Conservation (phyloP, 495 filamentous ascomycete genomes). For the Penicillium parvum region DNA sequence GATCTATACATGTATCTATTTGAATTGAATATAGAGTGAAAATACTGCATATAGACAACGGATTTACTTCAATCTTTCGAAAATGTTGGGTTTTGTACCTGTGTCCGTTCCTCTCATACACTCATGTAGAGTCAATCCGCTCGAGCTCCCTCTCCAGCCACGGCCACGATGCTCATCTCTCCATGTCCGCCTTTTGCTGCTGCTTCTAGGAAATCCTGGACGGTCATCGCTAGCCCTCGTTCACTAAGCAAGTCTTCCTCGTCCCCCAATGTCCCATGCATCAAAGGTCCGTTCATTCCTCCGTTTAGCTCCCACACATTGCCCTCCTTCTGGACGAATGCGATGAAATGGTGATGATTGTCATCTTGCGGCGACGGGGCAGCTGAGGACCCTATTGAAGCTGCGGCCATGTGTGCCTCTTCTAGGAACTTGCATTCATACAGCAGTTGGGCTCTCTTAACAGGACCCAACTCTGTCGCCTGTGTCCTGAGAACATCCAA, state of each 20-base stretch:
- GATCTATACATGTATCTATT: not conserved
- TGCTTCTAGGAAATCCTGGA: conserved; percentile 55
- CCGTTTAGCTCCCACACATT: conserved; percentile 84
- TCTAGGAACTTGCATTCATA: conserved; percentile 66
- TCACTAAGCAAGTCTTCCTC: conserved; percentile 69
- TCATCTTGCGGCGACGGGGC: conserved; percentile 61
- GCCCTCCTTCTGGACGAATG: conserved; percentile 68
- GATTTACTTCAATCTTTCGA: too few relatives aligned
- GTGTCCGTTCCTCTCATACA: too few relatives aligned
- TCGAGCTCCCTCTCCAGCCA: conserved; percentile 6
- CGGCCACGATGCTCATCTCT: conserved; percentile 62
- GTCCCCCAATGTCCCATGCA: conserved; percentile 54
- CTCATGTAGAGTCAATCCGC: too few relatives aligned
- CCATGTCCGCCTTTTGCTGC: conserved; percentile 51
- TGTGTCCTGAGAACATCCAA: conserved; percentile 25
- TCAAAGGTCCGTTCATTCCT: conserved; percentile 64
- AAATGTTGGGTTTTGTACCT: too few relatives aligned
- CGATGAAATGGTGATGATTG: conserved; percentile 70
- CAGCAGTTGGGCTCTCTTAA: conserved; percentile 57
- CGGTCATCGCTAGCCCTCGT: conserved; percentile 56
- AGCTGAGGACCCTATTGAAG: conserved; percentile 59
- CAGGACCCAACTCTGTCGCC: conserved; percentile 35
- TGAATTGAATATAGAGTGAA: not conserved
- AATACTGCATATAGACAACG: not conserved
- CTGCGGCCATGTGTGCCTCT: conserved; percentile 64